Conservation (phyloP, 345 rosid species). For the Eucalyptus marginata region DNA sequence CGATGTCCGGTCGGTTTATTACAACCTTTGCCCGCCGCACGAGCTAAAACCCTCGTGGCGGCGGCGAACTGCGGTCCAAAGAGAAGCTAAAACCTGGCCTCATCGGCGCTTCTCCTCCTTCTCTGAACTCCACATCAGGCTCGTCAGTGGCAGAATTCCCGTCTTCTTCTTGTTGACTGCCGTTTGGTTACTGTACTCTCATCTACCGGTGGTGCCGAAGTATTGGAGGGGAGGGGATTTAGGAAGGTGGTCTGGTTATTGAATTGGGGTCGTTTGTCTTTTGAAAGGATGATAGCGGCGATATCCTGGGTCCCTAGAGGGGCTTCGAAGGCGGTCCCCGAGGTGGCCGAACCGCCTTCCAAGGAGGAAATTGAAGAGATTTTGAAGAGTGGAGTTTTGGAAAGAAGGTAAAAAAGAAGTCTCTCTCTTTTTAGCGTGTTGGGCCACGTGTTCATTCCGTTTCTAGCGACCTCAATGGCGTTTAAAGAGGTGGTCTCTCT, state of each 20-base stretch:
- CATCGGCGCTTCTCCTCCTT: not conserved
- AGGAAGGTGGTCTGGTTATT: not conserved
- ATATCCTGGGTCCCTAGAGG: constrained; percentile 91
- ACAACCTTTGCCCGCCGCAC: not conserved
- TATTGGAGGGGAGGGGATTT: not conserved
- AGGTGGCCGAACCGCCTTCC: constrained; percentile 65
- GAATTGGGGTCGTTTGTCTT: not conserved
- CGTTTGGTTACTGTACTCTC: not conserved
- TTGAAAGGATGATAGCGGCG: constrained; percentile 60
- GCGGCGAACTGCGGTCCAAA: not conserved
- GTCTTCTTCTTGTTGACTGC: not conserved
- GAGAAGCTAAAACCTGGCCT: not conserved
- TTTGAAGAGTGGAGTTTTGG: constrained; percentile 41
- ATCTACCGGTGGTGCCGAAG: not conserved
- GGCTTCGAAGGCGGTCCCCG: constrained; percentile 48
- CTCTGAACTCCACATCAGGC: not conserved
- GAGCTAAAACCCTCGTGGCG: not conserved
- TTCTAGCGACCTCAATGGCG: not conserved
- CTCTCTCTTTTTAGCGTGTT: not conserved
- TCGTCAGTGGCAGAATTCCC: not conserved
- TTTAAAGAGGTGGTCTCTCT: not conserved
- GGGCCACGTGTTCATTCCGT: not conserved
- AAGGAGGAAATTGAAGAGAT: constrained; percentile 74
- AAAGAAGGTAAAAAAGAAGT: constrained; percentile 15
- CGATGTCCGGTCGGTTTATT: not conserved